phyloP scores from a whole-genome alignment of 345 rosid species.

The Hibiscus trionum region DNA sequence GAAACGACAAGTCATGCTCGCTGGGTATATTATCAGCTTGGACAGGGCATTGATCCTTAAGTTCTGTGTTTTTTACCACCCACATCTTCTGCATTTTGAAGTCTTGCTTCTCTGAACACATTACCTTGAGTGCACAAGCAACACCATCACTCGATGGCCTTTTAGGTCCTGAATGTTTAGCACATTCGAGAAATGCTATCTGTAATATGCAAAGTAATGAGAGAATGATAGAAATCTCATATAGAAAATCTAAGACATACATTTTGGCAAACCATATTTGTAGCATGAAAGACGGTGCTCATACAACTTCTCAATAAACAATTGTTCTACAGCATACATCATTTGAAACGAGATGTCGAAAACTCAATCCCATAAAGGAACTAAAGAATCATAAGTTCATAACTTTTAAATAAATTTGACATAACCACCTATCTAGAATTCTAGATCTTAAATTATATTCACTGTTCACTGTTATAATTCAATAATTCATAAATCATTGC shows the following conservation, averaged over 20 bases:
- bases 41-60: conserved; percentile 39
- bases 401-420: not conserved
- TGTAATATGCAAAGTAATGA: conserved; percentile 16
- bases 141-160: conserved; percentile 18
- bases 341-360: not conserved
- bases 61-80: conserved; percentile 18
- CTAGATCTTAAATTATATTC: not conserved
- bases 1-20: conserved; percentile 17
- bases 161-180: conserved; percentile 26
- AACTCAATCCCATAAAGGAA: not conserved
- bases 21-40: conserved; percentile 17
- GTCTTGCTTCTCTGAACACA: conserved; percentile 29
- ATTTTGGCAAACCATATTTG: not conserved
- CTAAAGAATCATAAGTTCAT: not conserved
- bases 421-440: not conserved
- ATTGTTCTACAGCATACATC: not conserved
- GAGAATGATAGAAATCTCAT: not conserved
- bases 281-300: not conserved
- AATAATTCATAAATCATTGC: conserved; percentile 1
- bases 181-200: conserved; percentile 36
- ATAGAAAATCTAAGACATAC: not conserved
- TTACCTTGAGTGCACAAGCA: conserved; percentile 35
- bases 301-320: not conserved
- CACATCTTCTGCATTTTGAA: conserved; percentile 23
- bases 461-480: not conserved